These are phyloP conservation scores for Brettanomyces nanus DNA, from an alignment of 805 yeast species.

Conservation along the genomic window DNA sequence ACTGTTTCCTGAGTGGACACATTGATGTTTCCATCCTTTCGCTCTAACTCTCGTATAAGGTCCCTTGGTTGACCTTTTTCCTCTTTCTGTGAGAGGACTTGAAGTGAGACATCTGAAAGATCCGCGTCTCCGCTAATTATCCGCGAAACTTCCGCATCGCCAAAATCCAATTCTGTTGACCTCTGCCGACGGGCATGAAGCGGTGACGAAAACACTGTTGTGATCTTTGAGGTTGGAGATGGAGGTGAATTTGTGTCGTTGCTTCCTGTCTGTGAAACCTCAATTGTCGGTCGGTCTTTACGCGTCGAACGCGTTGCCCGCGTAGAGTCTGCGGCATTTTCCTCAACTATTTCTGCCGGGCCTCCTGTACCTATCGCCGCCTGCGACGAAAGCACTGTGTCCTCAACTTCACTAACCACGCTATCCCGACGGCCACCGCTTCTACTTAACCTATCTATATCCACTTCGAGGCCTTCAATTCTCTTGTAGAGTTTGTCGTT, in stretches of 20 bases:
- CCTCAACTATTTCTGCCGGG: no score
- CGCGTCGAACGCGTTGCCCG: no score
- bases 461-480: not conserved
- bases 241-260: no score
- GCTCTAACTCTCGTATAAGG: no score
- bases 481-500: not conserved
- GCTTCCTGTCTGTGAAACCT: no score
- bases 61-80: not conserved
- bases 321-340: no score
- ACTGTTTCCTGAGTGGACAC: no score
- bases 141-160: not conserved
- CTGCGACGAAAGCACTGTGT: conserved; percentile 1
- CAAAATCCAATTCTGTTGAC: conserved; percentile 2
- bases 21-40: no score
- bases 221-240: no score
- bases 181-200: not conserved
- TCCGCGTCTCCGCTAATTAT: conserved; percentile 2
- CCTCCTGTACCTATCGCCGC: not conserved
- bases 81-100: not conserved
- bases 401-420: conserved; percentile 1
- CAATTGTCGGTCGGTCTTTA: no score
- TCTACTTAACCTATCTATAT: not conserved
- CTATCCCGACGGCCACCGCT: not conserved
- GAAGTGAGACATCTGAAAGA: not conserved
- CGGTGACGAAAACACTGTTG: conserved; percentile 1